Base-by-base conservation (phyloP, 1,139 yeast species). In the Geotrichum fermentans region DNA sequence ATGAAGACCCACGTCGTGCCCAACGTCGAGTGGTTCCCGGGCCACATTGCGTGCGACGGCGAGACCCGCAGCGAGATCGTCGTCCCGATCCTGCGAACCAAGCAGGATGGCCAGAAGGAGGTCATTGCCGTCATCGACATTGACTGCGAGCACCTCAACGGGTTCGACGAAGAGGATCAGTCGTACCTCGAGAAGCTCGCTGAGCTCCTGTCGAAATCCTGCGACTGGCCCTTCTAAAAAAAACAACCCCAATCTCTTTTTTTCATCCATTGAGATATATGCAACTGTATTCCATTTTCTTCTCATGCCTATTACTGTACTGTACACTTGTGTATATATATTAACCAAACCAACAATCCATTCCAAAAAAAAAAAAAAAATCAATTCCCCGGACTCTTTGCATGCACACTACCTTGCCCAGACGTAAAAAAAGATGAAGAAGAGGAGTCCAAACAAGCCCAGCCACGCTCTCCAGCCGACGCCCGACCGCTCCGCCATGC, bases 21-120 rank as follows among this genome's bases (percentile, higher is more conserved):
- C 0, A 77, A 92, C 64, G 97, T 90, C 1, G 73, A 83, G 22
- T 64, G 75, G 56, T 89, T 79, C 58, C 95, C 96, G 0, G 96
- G 95, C 1, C 97, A 92, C 64, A 92, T 92, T 58, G 97, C 97
- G 0, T 92, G 98, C 66, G 98, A 92, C 68, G 96, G 96, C 1
- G 96, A 82, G 52, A 90, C 97, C 0, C 75, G 83, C 54, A 84
- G 96, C 64, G 98, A 92, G 64, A 85, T 92, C 28, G 97, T 92
- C 17, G 90, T 92, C 2, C 97, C 97, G 0, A 76, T 92, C 5
- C 52, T 77, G 1, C n/a, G n/a, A n/a, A 10, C 6, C 28, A 6
- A 6, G 6, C 63, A 70, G 14, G 60, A 65, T n/a, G 54, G 56
- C 2, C 63, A 66, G 10, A 79, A 74, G 2, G 58, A 61, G 20